phyloP scores from a whole-genome alignment of 1,139 yeast genomes.

The Torulaspora pretoriensis region DNA sequence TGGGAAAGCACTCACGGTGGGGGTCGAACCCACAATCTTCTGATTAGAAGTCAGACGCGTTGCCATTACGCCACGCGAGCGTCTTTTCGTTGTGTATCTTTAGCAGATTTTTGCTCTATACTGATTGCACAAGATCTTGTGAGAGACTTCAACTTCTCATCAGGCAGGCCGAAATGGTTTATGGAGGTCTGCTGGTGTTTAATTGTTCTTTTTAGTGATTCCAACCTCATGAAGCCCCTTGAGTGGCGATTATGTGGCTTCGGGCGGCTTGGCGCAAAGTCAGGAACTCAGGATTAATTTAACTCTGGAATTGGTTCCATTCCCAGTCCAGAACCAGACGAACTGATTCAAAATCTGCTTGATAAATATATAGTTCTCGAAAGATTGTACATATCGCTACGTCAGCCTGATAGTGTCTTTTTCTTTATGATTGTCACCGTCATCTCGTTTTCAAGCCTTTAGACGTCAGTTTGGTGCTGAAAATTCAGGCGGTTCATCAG shows the following conservation, averaged over 20 bases:
- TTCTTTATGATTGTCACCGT: background rate
- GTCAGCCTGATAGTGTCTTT: background rate
- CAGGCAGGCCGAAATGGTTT: too few relatives aligned
- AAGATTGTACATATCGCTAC: too few relatives aligned
- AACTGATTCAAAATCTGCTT: too few relatives aligned
- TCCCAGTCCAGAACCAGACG: too few relatives aligned
- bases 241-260: too few relatives aligned
- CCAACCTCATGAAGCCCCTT: too few relatives aligned
- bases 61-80: constrained; percentile 60
- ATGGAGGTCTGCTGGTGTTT: too few relatives aligned
- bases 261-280: too few relatives aligned
- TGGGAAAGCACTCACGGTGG: constrained; percentile 47
- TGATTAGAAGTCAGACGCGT: constrained; percentile 60
- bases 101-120: background rate
- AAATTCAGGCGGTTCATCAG: background rate
- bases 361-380: too few relatives aligned
- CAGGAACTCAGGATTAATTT: too few relatives aligned
- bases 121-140: background rate
- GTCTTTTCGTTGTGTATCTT: constrained; percentile 1
- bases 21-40: constrained; percentile 60
- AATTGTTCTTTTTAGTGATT: too few relatives aligned
- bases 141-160: background rate
- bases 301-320: too few relatives aligned
- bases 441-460: background rate
- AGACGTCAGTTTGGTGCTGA: background rate